Conservation (phyloP, 1,139 yeast genomes). For the Yamadazyma epiphylla region DNA sequence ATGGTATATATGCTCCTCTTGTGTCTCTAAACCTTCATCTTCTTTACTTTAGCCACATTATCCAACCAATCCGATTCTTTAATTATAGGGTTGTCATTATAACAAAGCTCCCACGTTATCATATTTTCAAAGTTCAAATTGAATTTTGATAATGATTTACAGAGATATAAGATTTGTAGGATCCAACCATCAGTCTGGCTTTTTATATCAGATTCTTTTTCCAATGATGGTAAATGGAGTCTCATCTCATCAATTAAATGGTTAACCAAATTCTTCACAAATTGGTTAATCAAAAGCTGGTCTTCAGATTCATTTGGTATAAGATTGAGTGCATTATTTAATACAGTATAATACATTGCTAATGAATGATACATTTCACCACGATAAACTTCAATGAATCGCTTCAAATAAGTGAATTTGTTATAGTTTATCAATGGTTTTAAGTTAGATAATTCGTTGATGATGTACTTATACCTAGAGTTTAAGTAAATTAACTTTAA, state of each 20-base stretch:
- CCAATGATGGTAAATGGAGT: constrained; percentile 23
- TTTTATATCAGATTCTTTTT: constrained; percentile 27
- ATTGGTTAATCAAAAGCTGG: constrained; percentile 26
- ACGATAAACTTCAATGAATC: constrained; percentile 78
- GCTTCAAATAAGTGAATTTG: constrained; percentile 66
- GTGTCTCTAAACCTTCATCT: constrained; percentile 26
- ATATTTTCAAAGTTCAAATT: constrained; percentile 62
- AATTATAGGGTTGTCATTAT: constrained; percentile 16
- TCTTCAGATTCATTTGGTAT: constrained; percentile 19
- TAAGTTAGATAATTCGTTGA: constrained; percentile 54
- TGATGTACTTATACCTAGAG: constrained; percentile 57
- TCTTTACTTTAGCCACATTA: constrained; percentile 34
- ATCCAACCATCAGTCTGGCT: constrained; percentile 59
- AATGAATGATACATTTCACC: constrained; percentile 76
- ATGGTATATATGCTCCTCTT: constrained; percentile 3
- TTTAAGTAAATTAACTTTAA: constrained; percentile 50
- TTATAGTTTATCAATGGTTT: constrained; percentile 48
- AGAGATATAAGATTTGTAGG: constrained; percentile 71
- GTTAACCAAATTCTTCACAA: constrained; percentile 28
- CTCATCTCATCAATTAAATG: constrained; percentile 25
- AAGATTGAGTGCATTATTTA: constrained; percentile 26
- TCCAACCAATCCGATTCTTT: constrained; percentile 34
- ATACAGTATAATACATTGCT: constrained; percentile 62
- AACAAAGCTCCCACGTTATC: constrained; percentile 37
- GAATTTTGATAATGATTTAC: constrained; percentile 67